Conservation (phyloP, 2,329 filamentous ascomycete species). For the Tolypocladium tropicale region DNA sequence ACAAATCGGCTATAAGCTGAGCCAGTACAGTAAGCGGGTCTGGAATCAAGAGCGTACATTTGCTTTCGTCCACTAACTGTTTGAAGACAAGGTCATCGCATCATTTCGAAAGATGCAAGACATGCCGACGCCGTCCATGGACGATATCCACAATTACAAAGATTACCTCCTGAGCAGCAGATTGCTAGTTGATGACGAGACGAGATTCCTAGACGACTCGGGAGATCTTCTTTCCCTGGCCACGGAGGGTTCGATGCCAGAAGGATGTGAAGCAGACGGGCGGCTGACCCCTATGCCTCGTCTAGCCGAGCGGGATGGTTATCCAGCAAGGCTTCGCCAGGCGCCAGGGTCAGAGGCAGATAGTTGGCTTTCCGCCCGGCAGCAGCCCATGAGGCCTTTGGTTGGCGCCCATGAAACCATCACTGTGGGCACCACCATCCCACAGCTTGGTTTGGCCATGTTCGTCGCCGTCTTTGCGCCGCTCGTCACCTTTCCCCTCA, state of each 20-base stretch:
- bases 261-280: slow-evolving; percentile 8
- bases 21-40: slow-evolving; percentile 52
- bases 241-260: slow-evolving; percentile 1
- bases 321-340: slow-evolving; percentile 3
- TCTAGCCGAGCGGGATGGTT: slow-evolving; percentile 1
- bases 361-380: background rate
- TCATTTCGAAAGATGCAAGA: slow-evolving; percentile 45
- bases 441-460: slow-evolving; percentile 10
- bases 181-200: slow-evolving; percentile 49
- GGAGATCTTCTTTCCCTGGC: slow-evolving; percentile 41
- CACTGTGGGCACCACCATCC: background rate
- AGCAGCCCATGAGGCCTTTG: background rate
- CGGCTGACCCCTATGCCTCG: slow-evolving; percentile 13
- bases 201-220: slow-evolving; percentile 44
- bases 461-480: slow-evolving; percentile 38
- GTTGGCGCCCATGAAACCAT: background rate
- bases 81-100: slow-evolving; percentile 44
- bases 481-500: slow-evolving; percentile 46
- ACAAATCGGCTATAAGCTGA: slow-evolving; percentile 54
- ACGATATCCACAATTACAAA: slow-evolving; percentile 38
- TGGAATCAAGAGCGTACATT: background rate
- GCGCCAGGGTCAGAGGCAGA: slow-evolving; percentile 1
- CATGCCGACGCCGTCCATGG: slow-evolving; percentile 34
- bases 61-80: slow-evolving; percentile 4
- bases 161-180: slow-evolving; percentile 43